These are phyloP conservation scores for Euphorbia lathyris DNA, from an alignment of 345 rosid species.

Conservation along the genomic window DNA sequence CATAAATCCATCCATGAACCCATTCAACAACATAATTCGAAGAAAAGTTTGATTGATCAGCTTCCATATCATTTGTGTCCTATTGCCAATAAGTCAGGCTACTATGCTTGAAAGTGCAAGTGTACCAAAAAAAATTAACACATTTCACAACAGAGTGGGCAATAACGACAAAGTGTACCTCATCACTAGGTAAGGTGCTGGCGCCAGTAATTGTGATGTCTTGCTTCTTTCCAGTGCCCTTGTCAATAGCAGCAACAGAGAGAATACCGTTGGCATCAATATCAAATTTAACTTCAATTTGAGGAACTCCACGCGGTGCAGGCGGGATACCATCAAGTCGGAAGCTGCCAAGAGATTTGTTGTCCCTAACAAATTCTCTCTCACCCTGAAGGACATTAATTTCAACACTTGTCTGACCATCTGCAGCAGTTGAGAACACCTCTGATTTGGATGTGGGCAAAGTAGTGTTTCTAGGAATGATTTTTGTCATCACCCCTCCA, in stretches of 20 bases:
- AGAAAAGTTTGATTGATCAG: background rate
- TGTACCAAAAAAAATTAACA: too few species aligned
- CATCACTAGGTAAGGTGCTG: slow-evolving; percentile 89
- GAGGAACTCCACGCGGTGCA: slow-evolving; percentile 93
- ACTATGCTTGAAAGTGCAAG: too few species aligned
- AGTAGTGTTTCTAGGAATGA: slow-evolving; percentile 89
- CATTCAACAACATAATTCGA: background rate
- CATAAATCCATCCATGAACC: background rate
- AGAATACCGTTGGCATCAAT: slow-evolving; percentile 95
- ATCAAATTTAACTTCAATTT: slow-evolving; percentile 88
- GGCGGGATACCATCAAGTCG: slow-evolving; percentile 78
- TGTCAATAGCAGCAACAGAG: slow-evolving; percentile 81
- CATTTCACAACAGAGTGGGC: background rate
- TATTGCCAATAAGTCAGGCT: too few species aligned
- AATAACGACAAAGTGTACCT: slow-evolving; percentile 48
- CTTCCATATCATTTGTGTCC: too few species aligned
- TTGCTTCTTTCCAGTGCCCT: slow-evolving; percentile 92
- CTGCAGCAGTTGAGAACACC: slow-evolving; percentile 98
- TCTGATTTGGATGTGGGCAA: slow-evolving; percentile 96
- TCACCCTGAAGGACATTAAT: slow-evolving; percentile 97
- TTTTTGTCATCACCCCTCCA: slow-evolving; percentile 98
- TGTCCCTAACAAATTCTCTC: slow-evolving; percentile 93
- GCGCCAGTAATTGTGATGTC: slow-evolving; percentile 96
- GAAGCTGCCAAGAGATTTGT: slow-evolving; percentile 85
- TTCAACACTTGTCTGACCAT: slow-evolving; percentile 98